Evolutionary conservation across 2,329 filamentous ascomycete genomes (phyloP), one percentile per base, ranked within the genome.

Genomic region (Tolypocladium endophyticum): DNA sequence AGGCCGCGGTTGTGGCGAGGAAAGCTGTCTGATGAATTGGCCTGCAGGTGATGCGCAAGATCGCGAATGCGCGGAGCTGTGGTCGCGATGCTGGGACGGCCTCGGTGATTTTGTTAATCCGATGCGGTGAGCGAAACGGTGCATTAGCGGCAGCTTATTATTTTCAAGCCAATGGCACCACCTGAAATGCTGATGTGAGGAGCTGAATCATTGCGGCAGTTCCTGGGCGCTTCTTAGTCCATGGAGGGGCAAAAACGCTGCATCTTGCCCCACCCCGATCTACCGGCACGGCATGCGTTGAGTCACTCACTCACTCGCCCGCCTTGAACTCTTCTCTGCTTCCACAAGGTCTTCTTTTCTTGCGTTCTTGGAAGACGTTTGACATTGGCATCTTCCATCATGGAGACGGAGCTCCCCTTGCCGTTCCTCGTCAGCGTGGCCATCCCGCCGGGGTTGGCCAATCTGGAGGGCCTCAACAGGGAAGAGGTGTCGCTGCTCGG

Each of bases 371-470:
- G 23, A 35, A 54, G 53, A 28, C 54, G 36, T 38, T 30, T 12
- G 3, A 36, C 14, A 56, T 20, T 23, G n/a, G 25, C 7, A 28
- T 39, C 35, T 30, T 56, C 36, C 39, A 43, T 9, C 62, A 87
- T 87, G 85, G 85, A 87, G 72, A 84, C 84, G 36, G 85, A 81
- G 61, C 77, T 87, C 28, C 83, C 85, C 12, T 74, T 87, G 58
- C 85, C 85, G 30, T 87, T 87, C 68, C 75, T 87, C 61, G 76
- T 85, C 71, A 79, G 80, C 67, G 79, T 87, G 62, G 76, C 79
- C 63, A 75, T 81, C 56, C 77, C 79, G 1, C 77, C 78, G 33
- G 77, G 75, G 52, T 73, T 82, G 63, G 72, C 74, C 59, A 75
- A 79, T 47, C 72, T 74, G 56, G 77, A 81, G 59, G 84, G 84